Evolutionary conservation across 164 flowering plant genomes (phyloP), one percentile per base, ranked within the genome.

Genomic region (Saururus chinensis): DNA sequence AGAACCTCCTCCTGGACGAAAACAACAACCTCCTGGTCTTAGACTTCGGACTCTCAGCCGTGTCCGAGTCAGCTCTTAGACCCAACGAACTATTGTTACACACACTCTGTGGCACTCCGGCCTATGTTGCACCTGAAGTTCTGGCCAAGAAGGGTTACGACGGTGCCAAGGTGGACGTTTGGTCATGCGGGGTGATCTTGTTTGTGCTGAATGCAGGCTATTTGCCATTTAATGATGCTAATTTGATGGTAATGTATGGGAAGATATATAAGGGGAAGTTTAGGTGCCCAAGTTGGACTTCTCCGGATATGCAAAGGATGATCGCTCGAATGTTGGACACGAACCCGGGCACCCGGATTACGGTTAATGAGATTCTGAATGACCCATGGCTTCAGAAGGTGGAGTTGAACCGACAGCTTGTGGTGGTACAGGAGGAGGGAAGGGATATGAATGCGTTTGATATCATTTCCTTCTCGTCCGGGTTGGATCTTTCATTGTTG

Each of bases 101-200:
- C 69, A 86, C 92, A 0, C 66, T 82, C 6, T 86, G 92, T 71
- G 87, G 90, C 0, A 85, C 87, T 1, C 89, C 89, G 1, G 87
- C 89, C 0, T 84, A 84, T 61, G 89, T 85, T 35, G 87, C 90
- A 0, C 90, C 90, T 9, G 90, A 85, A 66, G 72, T 85, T 22
- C 76, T 83, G 11, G 75, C 77, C 5, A 83, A 80, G 72, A 81
- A 80, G 62, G 90, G 90, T 22, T 85, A 85, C 72, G 79, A 77
- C 25, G 86, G 84, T 0, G 81, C 83, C 0, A 80, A 79, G 63
- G 76, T 79, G 7, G 91, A 86, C 26, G 40, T 86, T 1, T 86
- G 92, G 92, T 81, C 92, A 0, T 86, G 86, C 74, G 88, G 92
- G 35, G 49, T 86, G 65, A 71, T 86, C 12, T 62, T 86, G 14